These are phyloP conservation scores for Corchorus olitorius DNA, from an alignment of 345 rosid species.

Conservation along the genomic window DNA sequence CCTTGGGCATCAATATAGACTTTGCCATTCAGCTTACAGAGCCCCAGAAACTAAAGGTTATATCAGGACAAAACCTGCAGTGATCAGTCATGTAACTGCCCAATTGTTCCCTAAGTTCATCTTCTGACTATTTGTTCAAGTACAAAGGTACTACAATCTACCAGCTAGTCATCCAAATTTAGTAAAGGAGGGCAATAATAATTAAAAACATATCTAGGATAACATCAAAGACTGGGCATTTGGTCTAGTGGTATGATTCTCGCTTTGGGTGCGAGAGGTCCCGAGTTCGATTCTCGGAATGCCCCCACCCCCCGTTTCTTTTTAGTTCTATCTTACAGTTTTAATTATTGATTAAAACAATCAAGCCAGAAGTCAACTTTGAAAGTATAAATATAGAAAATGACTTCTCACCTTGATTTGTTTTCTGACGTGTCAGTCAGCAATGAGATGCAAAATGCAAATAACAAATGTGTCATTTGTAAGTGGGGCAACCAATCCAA, in stretches of 20 bases:
- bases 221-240: neutral
- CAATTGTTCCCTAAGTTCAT: neutral
- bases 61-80: neutral
- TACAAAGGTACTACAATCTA: neutral
- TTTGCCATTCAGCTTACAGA: neutral
- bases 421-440: neutral
- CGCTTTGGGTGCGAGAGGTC: constrained; percentile 52
- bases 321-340: neutral
- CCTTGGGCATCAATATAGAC: no score
- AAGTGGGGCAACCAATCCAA: neutral
- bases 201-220: neutral
- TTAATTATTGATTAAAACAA: neutral
- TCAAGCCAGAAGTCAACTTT: neutral
- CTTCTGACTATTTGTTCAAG: neutral
- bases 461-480: neutral
- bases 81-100: neutral
- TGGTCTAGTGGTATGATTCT: no score
- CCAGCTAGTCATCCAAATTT: neutral
- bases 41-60: neutral
- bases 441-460: neutral
- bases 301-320: neutral
- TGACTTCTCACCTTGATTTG: neutral
- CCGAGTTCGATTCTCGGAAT: constrained; percentile 48
- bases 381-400: neutral
- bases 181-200: neutral